Conservation (phyloP, 495 filamentous ascomycete species). For the Baudoinia panamericana region DNA sequence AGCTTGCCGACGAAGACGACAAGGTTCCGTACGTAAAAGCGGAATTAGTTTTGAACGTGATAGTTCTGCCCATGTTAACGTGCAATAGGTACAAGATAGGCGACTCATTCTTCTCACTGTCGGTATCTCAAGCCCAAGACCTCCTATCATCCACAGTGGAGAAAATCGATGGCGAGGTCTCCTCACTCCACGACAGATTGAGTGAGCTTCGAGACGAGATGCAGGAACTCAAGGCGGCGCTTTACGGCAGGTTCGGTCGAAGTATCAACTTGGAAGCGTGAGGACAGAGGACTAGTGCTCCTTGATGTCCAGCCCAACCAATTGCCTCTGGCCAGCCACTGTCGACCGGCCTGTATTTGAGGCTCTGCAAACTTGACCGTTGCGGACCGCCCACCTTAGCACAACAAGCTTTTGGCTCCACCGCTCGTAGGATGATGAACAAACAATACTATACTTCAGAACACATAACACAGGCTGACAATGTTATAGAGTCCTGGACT, state of each 20-base stretch:
- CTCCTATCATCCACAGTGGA: slow-evolving; percentile 59
- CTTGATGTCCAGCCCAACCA: no score
- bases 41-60: no score
- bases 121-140: slow-evolving; percentile 69
- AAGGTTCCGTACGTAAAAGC: slow-evolving; percentile 67
- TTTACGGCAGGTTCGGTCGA: slow-evolving; percentile 88
- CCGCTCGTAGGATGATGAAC: no score
- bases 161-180: slow-evolving; percentile 61
- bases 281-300: slow-evolving; percentile 19
- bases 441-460: no score
- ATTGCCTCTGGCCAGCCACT: no score
- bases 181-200: slow-evolving; percentile 62
- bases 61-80: no score
- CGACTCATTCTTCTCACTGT: slow-evolving; percentile 82
- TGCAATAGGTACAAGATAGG: slow-evolving; percentile 78
- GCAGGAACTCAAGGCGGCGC: slow-evolving; percentile 69
- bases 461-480: no score
- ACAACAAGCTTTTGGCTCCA: no score
- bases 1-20: slow-evolving; percentile 92
- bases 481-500: no score
- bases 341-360: no score
- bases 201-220: slow-evolving; percentile 66
- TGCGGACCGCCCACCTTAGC: no score
- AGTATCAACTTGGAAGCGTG: slow-evolving; percentile 93
- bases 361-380: no score